Conservation (phyloP, 2,329 filamentous ascomycete species). For the Fusarium mundagurra region DNA sequence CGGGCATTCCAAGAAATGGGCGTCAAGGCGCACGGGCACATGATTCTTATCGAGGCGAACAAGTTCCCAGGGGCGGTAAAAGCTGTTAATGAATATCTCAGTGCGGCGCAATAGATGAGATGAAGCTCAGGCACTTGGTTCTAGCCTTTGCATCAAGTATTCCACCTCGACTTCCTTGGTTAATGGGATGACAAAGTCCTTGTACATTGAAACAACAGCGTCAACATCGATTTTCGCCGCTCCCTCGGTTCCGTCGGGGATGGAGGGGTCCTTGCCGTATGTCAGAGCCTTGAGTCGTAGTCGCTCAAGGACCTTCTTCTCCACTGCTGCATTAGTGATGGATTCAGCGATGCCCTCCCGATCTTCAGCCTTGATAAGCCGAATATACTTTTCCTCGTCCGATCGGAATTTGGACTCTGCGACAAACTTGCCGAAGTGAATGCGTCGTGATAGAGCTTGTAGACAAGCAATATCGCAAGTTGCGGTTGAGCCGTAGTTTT, state of each 20-base stretch:
- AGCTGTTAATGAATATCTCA: constrained; percentile 79
- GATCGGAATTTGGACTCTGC: constrained; percentile 94
- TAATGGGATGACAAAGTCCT: constrained; percentile 91
- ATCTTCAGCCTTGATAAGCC: constrained; percentile 83
- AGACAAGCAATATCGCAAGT: constrained; percentile 91
- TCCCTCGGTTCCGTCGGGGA: constrained; percentile 62
- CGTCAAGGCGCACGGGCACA: constrained; percentile 82
- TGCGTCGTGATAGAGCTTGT: constrained; percentile 87
- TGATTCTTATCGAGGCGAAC: constrained; percentile 84
- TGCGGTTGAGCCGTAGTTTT: constrained; percentile 94
- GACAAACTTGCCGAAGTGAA: constrained; percentile 99
- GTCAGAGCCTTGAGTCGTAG: constrained; percentile 89
- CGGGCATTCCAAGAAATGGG: constrained; percentile 94
- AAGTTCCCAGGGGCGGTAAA: constrained; percentile 82
- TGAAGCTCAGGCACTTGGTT: constrained; percentile 48
- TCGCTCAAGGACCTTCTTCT: constrained; percentile 89
- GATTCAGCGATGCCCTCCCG: constrained; percentile 84
- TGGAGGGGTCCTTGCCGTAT: constrained; percentile 89
- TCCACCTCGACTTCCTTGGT: constrained; percentile 99
- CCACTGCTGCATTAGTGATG: constrained; percentile 89
- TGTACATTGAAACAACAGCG: constrained; percentile 89
- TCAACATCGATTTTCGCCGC: constrained; percentile 89
- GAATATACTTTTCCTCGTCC: constrained; percentile 82
- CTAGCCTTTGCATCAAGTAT: constrained; percentile 93
- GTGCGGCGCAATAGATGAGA: constrained; percentile 56